Percentiles rank a stretch among this genome's conserved stretches.
Evolutionary conservation across 768 basidiomycete species (phyloP).

Genomic region (Lactarius sp.): DNA sequence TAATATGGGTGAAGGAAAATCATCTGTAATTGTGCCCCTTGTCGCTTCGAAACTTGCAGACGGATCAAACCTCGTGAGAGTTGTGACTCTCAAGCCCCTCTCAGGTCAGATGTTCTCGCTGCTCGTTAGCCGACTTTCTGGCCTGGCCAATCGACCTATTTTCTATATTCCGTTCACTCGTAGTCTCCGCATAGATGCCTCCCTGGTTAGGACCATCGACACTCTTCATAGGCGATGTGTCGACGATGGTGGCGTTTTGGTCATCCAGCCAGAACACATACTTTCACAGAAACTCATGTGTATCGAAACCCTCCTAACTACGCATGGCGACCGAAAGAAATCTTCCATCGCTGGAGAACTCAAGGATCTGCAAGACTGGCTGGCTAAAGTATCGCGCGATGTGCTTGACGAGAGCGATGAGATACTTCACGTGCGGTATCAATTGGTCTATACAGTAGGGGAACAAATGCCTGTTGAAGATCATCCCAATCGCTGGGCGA

Average conservation of each 20-base stretch:
- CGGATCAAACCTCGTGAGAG: slow-evolving; percentile 40
- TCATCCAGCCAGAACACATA: slow-evolving; percentile 40
- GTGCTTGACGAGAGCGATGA: slow-evolving; percentile 28
- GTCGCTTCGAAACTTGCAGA: slow-evolving; percentile 34
- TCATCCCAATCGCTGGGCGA: slow-evolving; percentile 42
- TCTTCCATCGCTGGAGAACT: not conserved
- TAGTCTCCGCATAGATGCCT: slow-evolving; percentile 27
- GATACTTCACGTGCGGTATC: slow-evolving; percentile 43
- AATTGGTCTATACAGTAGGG: slow-evolving; percentile 45
- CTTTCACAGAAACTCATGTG: slow-evolving; percentile 38
- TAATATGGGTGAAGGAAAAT: not conserved
- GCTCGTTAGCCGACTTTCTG: slow-evolving; percentile 39
- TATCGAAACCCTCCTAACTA: slow-evolving; percentile 33
- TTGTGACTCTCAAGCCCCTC: slow-evolving; percentile 46
- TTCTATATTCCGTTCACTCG: slow-evolving; percentile 50
- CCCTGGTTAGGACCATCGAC: slow-evolving; percentile 28
- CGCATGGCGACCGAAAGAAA: not conserved
- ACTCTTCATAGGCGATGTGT: slow-evolving; percentile 38
- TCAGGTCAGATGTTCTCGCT: slow-evolving; percentile 44
- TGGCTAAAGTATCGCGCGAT: slow-evolving; percentile 3
- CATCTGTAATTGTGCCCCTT: not conserved
- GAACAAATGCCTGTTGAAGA: slow-evolving; percentile 35
- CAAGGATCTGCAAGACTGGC: not conserved
- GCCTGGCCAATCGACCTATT: slow-evolving; percentile 40
- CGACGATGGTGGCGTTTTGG: slow-evolving; percentile 37